Base-by-base conservation (phyloP, 805 yeast genomes). In the Scheffersomyces stipitis region DNA sequence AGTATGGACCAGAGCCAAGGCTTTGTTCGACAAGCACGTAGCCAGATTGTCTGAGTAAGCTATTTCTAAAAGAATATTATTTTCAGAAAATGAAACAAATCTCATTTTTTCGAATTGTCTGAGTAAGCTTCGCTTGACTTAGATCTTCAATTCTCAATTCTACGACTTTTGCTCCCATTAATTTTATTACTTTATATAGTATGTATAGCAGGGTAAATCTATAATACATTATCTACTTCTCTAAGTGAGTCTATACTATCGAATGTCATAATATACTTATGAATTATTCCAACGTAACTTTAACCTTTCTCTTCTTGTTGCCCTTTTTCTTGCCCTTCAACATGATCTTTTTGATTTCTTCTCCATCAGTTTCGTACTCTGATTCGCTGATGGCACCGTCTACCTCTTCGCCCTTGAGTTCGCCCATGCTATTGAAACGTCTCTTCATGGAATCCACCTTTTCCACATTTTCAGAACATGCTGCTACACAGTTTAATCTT, bases 1-100 rank as follows among this genome's bases (percentile, higher is more conserved):
- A 12, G 97, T 89, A 16, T 93, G 99, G 99, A 75, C 73, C 24
- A 84, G 81, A 61, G 98, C 98, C 43, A 84, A 83, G 73, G 71
- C 75, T 46, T 71, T 91, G 54, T 93, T 83, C 56, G 83, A 87
- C 50, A 81, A 83, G 58, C 95, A 90, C 64, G 95, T 87, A 49
- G 76, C 81, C 40, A 81, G 95, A 58, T 78, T 86, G 31, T 5
- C 7, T n/a, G 45, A 56, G 56, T 39, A 72, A 14, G 15, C 28
- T 20, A 24, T 16, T 17, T 13, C 12, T 15, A 9, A 17, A 26
- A 22, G 15, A n/a, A n/a, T n/a, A n/a, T n/a, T n/a, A n/a, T n/a
- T n/a, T n/a, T n/a, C n/a, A n/a, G 32, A 30, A 9, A 18, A 16
- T 13, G 16, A 12, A n/a, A 13, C 8, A 18, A 15, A 18, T 9